Conservation (phyloP, 1,284 basidiomycete genomes). For the Hemileia vastatrix region DNA sequence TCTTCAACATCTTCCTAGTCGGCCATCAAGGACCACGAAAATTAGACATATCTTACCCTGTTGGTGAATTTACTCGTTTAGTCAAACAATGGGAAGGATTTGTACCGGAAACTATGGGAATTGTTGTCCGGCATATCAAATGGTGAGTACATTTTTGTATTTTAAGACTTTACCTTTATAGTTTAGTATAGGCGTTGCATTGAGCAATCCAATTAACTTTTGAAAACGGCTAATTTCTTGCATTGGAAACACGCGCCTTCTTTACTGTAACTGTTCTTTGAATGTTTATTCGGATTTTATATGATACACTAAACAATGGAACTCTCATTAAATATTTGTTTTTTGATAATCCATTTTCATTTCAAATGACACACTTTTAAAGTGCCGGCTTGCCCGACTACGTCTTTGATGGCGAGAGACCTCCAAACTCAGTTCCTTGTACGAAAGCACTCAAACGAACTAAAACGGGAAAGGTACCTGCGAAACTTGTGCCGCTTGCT, state of each 20-base stretch:
- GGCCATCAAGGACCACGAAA: constrained; percentile 47
- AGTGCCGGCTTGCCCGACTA: constrained; percentile 67
- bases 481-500: no score
- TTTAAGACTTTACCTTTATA: no score
- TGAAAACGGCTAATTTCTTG: constrained; percentile 6
- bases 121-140: constrained; percentile 86
- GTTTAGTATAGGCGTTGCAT: no score
- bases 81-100: constrained; percentile 96
- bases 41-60: constrained; percentile 94
- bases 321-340: not conserved
- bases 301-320: constrained; percentile 11
- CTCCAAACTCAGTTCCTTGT: constrained; percentile 48
- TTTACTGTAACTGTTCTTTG: not conserved
- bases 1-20: constrained; percentile 8
- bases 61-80: constrained; percentile 86
- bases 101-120: constrained; percentile 84
- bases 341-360: not conserved
- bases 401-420: constrained; percentile 69
- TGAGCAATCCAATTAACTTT: no score
- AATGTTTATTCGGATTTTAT: not conserved
- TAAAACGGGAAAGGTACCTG: constrained; percentile 67
- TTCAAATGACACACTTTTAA: constrained; percentile 22
- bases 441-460: constrained; percentile 53
- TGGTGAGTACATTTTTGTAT: no score
- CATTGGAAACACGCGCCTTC: no score